A percentile compares a stretch with the other conserved stretches of the same genome.
Conservation (phyloP, 441 rosid species). For the Populus hybrid region DNA sequence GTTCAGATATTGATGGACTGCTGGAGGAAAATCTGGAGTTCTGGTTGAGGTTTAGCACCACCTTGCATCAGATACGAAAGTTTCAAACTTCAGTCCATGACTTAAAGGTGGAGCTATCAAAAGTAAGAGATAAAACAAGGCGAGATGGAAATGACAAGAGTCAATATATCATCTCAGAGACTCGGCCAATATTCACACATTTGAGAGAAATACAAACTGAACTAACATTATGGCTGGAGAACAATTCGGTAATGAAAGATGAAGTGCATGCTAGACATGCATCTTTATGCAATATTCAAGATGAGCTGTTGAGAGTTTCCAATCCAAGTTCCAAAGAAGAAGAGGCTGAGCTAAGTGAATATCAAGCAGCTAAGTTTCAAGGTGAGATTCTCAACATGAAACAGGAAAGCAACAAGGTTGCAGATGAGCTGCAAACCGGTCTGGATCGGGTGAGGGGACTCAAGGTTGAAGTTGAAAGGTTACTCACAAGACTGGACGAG, state of each 20-base stretch:
- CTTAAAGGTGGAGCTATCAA: constrained; percentile 52
- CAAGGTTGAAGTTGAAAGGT: constrained; percentile 50
- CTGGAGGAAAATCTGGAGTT: constrained; percentile 91
- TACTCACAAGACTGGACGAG: constrained; percentile 45
- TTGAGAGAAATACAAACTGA: constrained; percentile 73
- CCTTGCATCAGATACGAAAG: constrained; percentile 70
- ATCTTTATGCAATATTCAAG: constrained; percentile 60
- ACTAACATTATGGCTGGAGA: constrained; percentile 73
- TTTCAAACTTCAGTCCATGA: constrained; percentile 64
- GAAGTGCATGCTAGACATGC: constrained; percentile 58
- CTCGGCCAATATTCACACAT: constrained; percentile 67
- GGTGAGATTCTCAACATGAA: constrained; percentile 92
- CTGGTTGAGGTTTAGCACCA: constrained; percentile 89
- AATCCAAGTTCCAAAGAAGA: constrained; percentile 18
- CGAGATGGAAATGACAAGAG: constrained; percentile 23
- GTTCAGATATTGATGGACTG: constrained; percentile 59
- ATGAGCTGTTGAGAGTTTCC: constrained; percentile 51
- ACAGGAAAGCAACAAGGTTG: constrained; percentile 73
- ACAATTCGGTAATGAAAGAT: constrained; percentile 56
- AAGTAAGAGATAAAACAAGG: constrained; percentile 27
- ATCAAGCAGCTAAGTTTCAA: constrained; percentile 77
- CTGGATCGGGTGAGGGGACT: constrained; percentile 42
- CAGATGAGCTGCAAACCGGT: constrained; percentile 49
- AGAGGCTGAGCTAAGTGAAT: constrained; percentile 41
- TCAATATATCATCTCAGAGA: constrained; percentile 37